Base-by-base conservation (phyloP, 1,284 basidiomycete species). In the Ustilago esculenta region DNA sequence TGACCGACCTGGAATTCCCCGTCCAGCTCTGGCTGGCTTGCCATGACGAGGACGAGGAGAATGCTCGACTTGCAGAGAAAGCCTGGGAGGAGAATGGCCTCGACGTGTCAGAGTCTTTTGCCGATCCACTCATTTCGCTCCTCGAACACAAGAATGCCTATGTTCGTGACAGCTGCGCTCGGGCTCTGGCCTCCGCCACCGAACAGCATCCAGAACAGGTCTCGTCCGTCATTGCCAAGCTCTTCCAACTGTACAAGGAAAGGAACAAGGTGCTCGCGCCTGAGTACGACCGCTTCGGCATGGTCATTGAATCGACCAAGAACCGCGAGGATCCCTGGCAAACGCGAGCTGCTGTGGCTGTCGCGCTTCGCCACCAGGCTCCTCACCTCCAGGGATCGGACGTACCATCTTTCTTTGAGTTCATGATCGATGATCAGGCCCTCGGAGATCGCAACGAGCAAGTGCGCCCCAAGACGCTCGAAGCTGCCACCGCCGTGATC, bases 61-160 rank as follows among this genome's bases (percentile, higher is more conserved):
- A 96, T 71, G 89, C 89, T 0, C 86, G 90, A 39, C 84, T 98
- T 34, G 94, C 94, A 8, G 84, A 85, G 24, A 88, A 90, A 74
- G 82, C 94, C 11, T 98, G 94, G 95, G 94, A 96, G 57, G 96
- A 98, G 76, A 98, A 98, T 74, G 94, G 92, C 11, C 83, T 98
- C 32, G 93, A 98, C 76, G 88, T 96, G 6, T 88, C 91, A 0
- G 90, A 92, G 73, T 83, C 82, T 4, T 96, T 89, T 82, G 83
- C 92, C 1, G 80, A 82, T 2, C 84, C 86, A 37, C 84, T 98
- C 15, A 81, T 92, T 10, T 81, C 83, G 0, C 91, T 89, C 77
- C 86, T 98, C 21, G 90, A 87, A 25, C 92, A 98, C 76, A 86
- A 90, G 0, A 89, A 90, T 76, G 85, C 85, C 3, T 94, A 94